These are phyloP conservation scores for Abelmoschus esculentus DNA, from an alignment of 345 rosid genomes.

Conservation along the genomic window DNA sequence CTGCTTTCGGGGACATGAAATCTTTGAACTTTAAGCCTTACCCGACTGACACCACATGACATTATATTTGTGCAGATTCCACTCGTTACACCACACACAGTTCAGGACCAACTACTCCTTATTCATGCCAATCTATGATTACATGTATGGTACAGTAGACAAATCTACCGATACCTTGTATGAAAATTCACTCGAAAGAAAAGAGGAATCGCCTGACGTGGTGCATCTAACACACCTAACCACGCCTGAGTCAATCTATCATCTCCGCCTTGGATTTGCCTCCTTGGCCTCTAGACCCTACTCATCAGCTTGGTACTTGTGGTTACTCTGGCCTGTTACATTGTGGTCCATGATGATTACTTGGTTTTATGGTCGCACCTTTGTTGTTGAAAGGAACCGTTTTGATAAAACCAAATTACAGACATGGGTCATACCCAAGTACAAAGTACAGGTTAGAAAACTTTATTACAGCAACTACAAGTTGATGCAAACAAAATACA, in stretches of 20 bases:
- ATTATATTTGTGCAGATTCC: conserved; percentile 23
- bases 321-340: too few relatives aligned
- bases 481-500: too few relatives aligned
- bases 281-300: too few relatives aligned
- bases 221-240: conserved; percentile 57
- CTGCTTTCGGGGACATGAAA: too few relatives aligned
- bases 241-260: conserved; percentile 1
- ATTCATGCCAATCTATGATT: conserved; percentile 51
- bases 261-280: too few relatives aligned
- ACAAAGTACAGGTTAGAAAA: conserved; percentile 44
- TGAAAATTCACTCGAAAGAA: conserved; percentile 24
- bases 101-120: conserved; percentile 43
- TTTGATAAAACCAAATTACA: conserved; percentile 44
- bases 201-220: conserved; percentile 36
- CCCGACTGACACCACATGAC: too few relatives aligned
- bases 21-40: too few relatives aligned
- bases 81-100: conserved; percentile 49
- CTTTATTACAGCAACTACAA: neutral
- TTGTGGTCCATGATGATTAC: conserved; percentile 22
- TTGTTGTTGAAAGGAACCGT: conserved; percentile 44
- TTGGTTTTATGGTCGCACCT: conserved; percentile 30
- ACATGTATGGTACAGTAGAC: conserved; percentile 35
- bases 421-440: conserved; percentile 72
- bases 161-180: conserved; percentile 25
- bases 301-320: too few relatives aligned